Base-by-base conservation (phyloP, 2,329 filamentous ascomycete genomes). In the Fusarium duplospermum region DNA sequence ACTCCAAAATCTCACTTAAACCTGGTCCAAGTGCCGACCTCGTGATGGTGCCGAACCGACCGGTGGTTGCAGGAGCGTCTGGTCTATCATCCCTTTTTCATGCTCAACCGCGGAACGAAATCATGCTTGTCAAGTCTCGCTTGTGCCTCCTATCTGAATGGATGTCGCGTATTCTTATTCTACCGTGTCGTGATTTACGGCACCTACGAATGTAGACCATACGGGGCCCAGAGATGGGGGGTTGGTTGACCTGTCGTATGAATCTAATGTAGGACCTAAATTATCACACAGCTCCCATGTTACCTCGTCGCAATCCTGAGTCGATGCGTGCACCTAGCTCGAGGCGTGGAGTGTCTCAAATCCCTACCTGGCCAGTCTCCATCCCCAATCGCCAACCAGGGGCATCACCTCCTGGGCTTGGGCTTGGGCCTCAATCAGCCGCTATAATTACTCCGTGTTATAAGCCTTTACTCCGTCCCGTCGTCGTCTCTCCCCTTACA, bases 281-380 rank as follows among this genome's bases (percentile, higher is more conserved):
- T 58, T 20, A 62, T 68, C 64, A 65, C 29, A 36, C 50, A 59
- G 47, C 35, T 47, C 29, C 61, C 50, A 64, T 64, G 42, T 35
- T 56, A 58, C 72, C 62, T 59, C 66, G 72, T 70, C 72, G 60
- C 27, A 50, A 36, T 62, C 58, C 38, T 74, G 59, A 62, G 65
- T 73, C 66, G 56, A 73, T 64, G 33, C 56, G 27, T 72, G 62
- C 36, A 70, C 66, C 40, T 56, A 67, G 62, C 52, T 64, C 57
- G 72, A 74, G 61, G 72, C 72, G 45, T 74, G 65, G 54, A 73
- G 52, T 70, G 72, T 74, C 72, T 74, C 72, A 73, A 73, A 64
- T 64, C 40, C 52, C 50, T 52, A 60, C 47, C 64, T 52, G 47
- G 36, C 45, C 58, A 67, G 50, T 67, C 50, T 33, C 50, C 31